Base-by-base conservation (phyloP, 495 filamentous ascomycete genomes). In the Podospora pseudoanserina region DNA sequence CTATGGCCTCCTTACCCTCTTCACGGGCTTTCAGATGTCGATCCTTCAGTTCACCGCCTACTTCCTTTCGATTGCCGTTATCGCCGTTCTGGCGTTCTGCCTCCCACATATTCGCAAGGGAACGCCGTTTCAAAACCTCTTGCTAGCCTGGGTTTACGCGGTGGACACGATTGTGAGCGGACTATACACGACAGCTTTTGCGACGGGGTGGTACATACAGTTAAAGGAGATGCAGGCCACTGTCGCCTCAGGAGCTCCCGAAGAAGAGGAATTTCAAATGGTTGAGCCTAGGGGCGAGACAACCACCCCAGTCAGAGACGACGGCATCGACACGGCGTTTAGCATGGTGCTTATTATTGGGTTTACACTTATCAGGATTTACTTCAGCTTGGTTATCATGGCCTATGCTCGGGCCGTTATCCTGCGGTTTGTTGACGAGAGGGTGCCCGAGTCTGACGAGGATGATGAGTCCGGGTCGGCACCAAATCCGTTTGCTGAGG, bases 1-100 rank as follows among this genome's bases (percentile, higher is more conserved):
- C 69, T 97, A 94, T 79, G 93, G 93, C 73, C 83, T 97, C 64
- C 90, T 97, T 67, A 92, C 93, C 61, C 83, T 96, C 70, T 79
- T 92, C 64, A 92, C 91, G n/a, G 91, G 91, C 73, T 80, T 80
- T 62, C 61, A 73, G 30, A 72, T 84, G 30, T 91, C 89, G 18
- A 83, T 87, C 3, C 77, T 92, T 4, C 90, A 93, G 74, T 81
- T 93, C 69, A 89, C 87, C 27, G 89, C 91, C 86, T 97, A 96
- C 85, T 84, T 96, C 49, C 92, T 94, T 83, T 92, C 89, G n/a
- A 77, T 94, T 39, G 30, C 86, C 70, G 86, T 87, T 32, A 87
- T 95, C 68, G 81, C 80, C 65, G 73, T 88, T 32, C 80, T 88
- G 62, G 78, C 83, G 28, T 79, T 86, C 66, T 87, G 94, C 53